Evolutionary conservation across 2,329 filamentous ascomycete genomes (phyloP), one percentile per base, ranked within the genome.

Genomic region (Microsporum ferrugineum): DNA sequence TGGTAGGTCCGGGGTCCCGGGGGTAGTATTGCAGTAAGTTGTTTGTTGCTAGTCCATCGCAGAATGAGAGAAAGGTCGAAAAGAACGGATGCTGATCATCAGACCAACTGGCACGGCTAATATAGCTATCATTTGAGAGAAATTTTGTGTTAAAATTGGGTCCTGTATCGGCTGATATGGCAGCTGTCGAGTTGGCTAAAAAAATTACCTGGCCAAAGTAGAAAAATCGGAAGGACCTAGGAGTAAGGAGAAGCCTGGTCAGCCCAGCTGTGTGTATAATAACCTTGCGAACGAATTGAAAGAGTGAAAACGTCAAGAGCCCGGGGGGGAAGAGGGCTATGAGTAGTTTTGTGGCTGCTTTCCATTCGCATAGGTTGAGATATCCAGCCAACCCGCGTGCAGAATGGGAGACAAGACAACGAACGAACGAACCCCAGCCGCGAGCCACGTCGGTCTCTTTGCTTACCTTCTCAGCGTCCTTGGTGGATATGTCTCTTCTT

Each of bases 51-150:
- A 53, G 29, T 53, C 49, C 49, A 53, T 53, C 7, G 29, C 49
- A 53, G 27, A 4, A 33, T 10, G 47, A 49, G 31, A 53, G 38
- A 58, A 60, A n/a, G 53, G 41, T 47, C 58, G 60, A 34, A 65
- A 64, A 10, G 64, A 65, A 59, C 51, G 64, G 63, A 64, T 55
- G 63, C 64, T 60, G 60, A 60, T 63, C 63, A 61, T 56, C 58
- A n/a, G 56, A 43, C 53, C 61, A 45, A 60, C 59, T 23, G 31
- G 38, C 43, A 53, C 55, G n/a, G 55, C 49, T 53, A n/a, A 53
- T 12, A 34, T n/a, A 53, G 49, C 49, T 53, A 34, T 53, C 27
- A 53, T 53, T 53, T 53, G 49, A 47, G 23, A 23, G 23, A 47
- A 12, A 33, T 31, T 53, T n/a, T 33, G 49, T 27, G 49, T 53